Evolutionary conservation across 75 land plant genomes (phyloP).

Genomic region (Pinus taeda): DNA sequence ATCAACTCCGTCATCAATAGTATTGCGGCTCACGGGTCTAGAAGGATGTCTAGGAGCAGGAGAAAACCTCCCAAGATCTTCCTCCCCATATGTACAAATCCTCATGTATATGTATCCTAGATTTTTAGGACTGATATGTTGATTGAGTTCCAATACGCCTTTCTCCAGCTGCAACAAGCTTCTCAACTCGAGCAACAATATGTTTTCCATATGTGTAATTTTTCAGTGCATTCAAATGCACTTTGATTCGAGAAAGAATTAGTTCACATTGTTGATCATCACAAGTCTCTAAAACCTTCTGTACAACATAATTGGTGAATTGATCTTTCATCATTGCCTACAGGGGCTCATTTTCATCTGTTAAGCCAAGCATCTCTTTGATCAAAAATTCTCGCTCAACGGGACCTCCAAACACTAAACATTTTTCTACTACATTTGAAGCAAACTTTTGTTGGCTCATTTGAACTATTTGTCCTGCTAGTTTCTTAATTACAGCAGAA

Average conservation of each 20-base stretch:
- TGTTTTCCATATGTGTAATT: constrained; percentile 79
- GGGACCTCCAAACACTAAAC: constrained; percentile 77
- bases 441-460: constrained; percentile 96
- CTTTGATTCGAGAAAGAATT: constrained; percentile 61
- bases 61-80: constrained; percentile 66
- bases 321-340: constrained; percentile 82
- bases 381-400: constrained; percentile 70
- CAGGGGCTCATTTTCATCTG: constrained; percentile 87
- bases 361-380: constrained; percentile 83
- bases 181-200: constrained; percentile 76
- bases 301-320: constrained; percentile 32
- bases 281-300: constrained; percentile 47
- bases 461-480: constrained; percentile 88
- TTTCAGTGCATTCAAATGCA: constrained; percentile 66
- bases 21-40: constrained; percentile 72
- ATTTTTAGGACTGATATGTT: constrained; percentile 18
- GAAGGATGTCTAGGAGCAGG: constrained; percentile 63
- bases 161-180: constrained; percentile 74
- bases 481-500: constrained; percentile 66
- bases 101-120: no score
- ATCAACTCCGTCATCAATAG: constrained; percentile 61
- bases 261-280: constrained; percentile 68
- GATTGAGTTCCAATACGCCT: constrained; percentile 42
- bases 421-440: constrained; percentile 14
- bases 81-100: constrained; percentile 27